These are phyloP conservation scores for Fomitopsis serialis DNA, from an alignment of 768 basidiomycete genomes.

Conservation along the genomic window DNA sequence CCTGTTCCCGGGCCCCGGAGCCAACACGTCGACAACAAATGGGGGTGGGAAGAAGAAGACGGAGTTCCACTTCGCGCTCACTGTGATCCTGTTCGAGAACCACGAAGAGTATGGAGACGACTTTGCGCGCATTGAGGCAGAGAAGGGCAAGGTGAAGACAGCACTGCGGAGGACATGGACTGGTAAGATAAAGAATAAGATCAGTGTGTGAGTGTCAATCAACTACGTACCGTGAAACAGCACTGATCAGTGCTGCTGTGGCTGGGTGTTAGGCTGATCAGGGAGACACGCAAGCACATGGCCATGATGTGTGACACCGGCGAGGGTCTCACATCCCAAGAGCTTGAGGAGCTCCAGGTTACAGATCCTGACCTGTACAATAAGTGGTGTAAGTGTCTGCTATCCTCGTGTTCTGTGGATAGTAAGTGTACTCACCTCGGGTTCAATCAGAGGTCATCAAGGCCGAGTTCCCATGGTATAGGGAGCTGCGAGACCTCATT, in stretches of 20 bases:
- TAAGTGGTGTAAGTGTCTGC: constrained; percentile 9
- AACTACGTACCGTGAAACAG: neutral
- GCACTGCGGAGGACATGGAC: neutral
- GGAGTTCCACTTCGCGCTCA: neutral
- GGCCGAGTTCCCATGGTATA: neutral
- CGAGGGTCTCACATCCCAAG: constrained; percentile 1
- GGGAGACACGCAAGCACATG: neutral
- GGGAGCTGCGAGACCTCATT: constrained; percentile 12
- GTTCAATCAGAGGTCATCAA: neutral
- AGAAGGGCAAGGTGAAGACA: neutral
- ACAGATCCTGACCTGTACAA: constrained; percentile 2
- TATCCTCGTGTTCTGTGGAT: neutral
- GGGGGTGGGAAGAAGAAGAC: neutral
- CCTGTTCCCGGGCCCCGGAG: neutral
- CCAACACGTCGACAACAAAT: neutral
- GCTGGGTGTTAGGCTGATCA: neutral
- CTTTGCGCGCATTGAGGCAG: neutral
- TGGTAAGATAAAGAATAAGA: neutral
- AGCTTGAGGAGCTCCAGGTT: neutral
- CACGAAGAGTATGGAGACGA: neutral
- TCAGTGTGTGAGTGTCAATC: neutral
- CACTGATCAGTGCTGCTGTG: too few relatives aligned
- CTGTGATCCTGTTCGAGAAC: neutral
- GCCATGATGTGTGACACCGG: constrained; percentile 5
- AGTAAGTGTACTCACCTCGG: neutral